Conservation (phyloP, 768 basidiomycete genomes). For the Termitomyces sp. region DNA sequence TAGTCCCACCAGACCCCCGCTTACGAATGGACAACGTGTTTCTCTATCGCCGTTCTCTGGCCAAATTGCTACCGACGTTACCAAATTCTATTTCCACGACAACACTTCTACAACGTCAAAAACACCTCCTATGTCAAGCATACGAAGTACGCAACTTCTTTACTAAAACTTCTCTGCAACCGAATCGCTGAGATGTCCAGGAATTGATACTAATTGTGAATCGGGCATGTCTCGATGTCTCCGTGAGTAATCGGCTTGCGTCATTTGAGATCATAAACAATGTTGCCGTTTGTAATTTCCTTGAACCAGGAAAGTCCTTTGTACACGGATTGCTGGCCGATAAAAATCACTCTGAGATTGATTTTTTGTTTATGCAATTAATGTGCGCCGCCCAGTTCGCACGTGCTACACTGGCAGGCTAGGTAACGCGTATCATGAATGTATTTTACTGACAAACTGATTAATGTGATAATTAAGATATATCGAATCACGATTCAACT, state of each 20-base stretch:
- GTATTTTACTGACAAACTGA: no score
- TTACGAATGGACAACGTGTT: slow-evolving; percentile 71
- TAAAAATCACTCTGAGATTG: no score
- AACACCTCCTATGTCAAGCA: not conserved
- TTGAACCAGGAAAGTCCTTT: slow-evolving; percentile 3
- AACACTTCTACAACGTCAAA: not conserved
- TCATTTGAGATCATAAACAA: slow-evolving; percentile 11
- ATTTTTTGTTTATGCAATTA: no score
- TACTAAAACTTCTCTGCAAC: slow-evolving; percentile 8
- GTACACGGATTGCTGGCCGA: not conserved
- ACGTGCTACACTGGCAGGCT: no score
- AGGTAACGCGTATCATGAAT: no score
- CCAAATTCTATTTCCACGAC: slow-evolving; percentile 30
- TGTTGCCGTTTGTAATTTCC: slow-evolving; percentile 1
- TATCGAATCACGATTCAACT: no score
- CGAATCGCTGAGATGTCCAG: slow-evolving; percentile 2
- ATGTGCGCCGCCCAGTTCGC: no score
- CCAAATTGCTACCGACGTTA: slow-evolving; percentile 43
- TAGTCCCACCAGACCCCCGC: slow-evolving; percentile 73
- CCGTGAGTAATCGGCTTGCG: no score
- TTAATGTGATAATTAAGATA: no score
- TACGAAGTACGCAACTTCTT: no score
- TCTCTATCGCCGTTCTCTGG: slow-evolving; percentile 59
- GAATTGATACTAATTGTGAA: not conserved
- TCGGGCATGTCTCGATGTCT: not conserved